phyloP scores from a whole-genome alignment of 176 grass and related monocot genomes.

The Zea luxurians region DNA sequence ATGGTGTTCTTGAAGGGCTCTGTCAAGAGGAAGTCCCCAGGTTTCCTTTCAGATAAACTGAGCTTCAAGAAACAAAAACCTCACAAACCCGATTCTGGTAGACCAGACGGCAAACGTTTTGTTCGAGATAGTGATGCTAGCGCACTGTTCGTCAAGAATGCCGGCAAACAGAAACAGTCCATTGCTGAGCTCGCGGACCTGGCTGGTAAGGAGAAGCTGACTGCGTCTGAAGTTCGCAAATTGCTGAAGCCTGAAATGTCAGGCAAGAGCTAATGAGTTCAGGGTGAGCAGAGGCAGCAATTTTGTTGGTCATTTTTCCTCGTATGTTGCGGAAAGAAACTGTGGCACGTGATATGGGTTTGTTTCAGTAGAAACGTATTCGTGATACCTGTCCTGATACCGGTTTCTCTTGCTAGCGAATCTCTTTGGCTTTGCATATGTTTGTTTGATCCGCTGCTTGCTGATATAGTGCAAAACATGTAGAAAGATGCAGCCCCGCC shows the following conservation, averaged over 20 bases:
- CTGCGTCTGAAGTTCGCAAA: slow-evolving; percentile 60
- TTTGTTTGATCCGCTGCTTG: background rate
- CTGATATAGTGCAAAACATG: background rate
- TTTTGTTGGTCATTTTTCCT: slow-evolving; percentile 31
- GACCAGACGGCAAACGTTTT: slow-evolving; percentile 43
- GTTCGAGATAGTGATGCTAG: slow-evolving; percentile 36
- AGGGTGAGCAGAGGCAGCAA: slow-evolving; percentile 30
- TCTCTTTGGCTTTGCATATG: background rate
- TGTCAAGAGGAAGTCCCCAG: slow-evolving; percentile 53
- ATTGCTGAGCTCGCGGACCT: slow-evolving; percentile 67
- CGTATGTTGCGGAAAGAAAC: slow-evolving; percentile 12
- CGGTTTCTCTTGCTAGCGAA: background rate
- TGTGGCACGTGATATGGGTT: slow-evolving; percentile 5
- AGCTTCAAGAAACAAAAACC: slow-evolving; percentile 41
- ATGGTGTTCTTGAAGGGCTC: slow-evolving; percentile 40
- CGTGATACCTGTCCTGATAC: background rate
- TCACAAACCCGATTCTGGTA: slow-evolving; percentile 21
- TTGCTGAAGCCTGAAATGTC: slow-evolving; percentile 61
- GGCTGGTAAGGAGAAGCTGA: slow-evolving; percentile 71
- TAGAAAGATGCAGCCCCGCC: too few species aligned
- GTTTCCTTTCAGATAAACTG: slow-evolving; percentile 48
- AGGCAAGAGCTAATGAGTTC: slow-evolving; percentile 37
- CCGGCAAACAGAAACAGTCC: slow-evolving; percentile 53
- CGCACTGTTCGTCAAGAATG: slow-evolving; percentile 51
- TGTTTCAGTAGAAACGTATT: background rate